Evolutionary conservation across 805 yeast species (phyloP), one percentile per base, ranked within the genome.

Genomic region (Candida nemodendra): DNA sequence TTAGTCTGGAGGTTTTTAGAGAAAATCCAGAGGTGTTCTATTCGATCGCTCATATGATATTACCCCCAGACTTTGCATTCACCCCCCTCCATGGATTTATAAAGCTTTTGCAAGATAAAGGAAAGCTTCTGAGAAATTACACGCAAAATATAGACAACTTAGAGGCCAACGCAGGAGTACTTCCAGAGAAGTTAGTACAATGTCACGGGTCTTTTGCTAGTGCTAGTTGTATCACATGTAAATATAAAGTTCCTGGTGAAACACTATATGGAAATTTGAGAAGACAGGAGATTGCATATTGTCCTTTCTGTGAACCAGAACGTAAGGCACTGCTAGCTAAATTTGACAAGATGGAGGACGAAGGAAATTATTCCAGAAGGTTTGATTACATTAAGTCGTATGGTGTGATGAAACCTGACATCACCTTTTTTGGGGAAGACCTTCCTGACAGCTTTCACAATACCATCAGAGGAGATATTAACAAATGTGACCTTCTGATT

Each of bases 121-220:
- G 82, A 8, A 88, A 84, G 59, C 68, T 89, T 31, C 61, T 89
- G 39, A 72, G 95, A 49, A 87, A 88, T 57, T 89, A 89, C 60
- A 87, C 96, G 2, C 96, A 89, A 57, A 89, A 89, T 56, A 89
- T 89, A 35, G 96, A 89, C 60, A 87, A 89, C 54, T 59, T 89
- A 45, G 96, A 88, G 63, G 74, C 76, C n/a, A 75, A 78, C 47
- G 95, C 85, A 0, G 96, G 96, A 4, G 71, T 89, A 6, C 58
- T 66, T 6, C 61, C 71, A 2, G 86, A 81, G 6, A 80, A 78
- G 50, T 59, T 84, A 45, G 84, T 89, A 17, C 96, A 88, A 61
- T 89, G 96, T 56, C 96, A 89, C 62, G 96, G 96, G 1, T 85
- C 95, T 2, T 89, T 89, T 62, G 95, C 95, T 0, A 74, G 77